Evolutionary conservation across 352 stramenopile species (phyloP).

Genomic region (Globisporangium spiculum): DNA sequence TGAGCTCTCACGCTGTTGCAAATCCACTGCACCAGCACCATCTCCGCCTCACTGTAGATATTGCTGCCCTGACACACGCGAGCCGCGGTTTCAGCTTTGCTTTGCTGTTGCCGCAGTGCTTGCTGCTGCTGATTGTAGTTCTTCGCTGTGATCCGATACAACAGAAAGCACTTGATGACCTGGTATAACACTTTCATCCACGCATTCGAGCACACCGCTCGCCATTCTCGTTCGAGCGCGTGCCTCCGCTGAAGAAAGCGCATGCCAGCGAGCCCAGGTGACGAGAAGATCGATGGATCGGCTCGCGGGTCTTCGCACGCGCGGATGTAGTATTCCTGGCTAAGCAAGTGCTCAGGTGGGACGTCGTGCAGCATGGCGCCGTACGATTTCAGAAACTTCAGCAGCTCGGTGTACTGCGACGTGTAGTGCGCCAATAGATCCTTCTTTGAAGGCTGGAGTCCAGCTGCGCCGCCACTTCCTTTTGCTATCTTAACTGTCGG

Average conservation of each 20-base stretch:
- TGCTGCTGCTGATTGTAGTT: conserved; percentile 46
- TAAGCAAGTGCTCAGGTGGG: conserved; percentile 71
- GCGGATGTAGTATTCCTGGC: conserved; percentile 77
- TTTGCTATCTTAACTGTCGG: conserved; percentile 22
- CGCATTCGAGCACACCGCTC: conserved; percentile 35
- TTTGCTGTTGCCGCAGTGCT: conserved; percentile 15
- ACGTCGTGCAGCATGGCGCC: conserved; percentile 91
- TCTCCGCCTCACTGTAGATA: conserved; percentile 90
- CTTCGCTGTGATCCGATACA: conserved; percentile 88
- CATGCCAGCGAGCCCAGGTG: conserved; percentile 28
- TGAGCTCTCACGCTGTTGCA: conserved; percentile 54
- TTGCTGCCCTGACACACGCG: conserved; percentile 77
- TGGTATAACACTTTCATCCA: conserved; percentile 91
- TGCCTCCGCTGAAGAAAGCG: conserved; percentile 54
- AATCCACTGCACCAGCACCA: conserved; percentile 91
- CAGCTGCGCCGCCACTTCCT: conserved; percentile 5
- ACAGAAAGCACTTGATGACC: conserved; percentile 91
- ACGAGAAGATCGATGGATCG: conserved; percentile 47
- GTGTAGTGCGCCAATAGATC: conserved; percentile 55
- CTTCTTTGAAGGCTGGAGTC: conserved; percentile 38
- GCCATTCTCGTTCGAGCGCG: conserved; percentile 60
- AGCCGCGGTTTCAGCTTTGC: conserved; percentile 18
- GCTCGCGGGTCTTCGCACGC: conserved; percentile 65
- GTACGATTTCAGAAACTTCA: conserved; percentile 91
- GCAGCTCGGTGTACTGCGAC: conserved; percentile 80